A percentile compares a stretch with the other conserved stretches of the same genome.
These are phyloP conservation scores for Backusella liffmaniae DNA, from an alignment of 192 early-diverging fungal genomes.

Conservation along the genomic window DNA sequence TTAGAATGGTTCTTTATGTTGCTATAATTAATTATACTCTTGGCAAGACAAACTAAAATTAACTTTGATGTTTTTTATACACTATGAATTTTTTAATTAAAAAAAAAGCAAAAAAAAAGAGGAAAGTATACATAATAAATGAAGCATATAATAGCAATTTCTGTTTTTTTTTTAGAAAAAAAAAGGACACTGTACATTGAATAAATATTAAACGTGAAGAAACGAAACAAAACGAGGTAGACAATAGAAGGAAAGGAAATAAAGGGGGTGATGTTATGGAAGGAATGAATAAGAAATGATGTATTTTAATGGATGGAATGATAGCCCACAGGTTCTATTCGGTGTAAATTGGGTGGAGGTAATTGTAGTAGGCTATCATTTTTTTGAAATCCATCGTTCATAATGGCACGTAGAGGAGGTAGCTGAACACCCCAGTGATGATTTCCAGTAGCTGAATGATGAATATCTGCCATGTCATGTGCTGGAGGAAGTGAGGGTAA, in stretches of 20 bases:
- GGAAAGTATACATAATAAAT: not conserved
- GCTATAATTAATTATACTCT: not conserved
- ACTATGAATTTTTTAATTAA: not conserved
- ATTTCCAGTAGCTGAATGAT: not conserved
- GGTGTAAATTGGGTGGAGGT: constrained; percentile 2
- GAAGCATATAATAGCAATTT: not conserved
- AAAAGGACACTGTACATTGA: not conserved
- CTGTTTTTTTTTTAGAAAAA: not conserved
- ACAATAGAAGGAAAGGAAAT: not conserved
- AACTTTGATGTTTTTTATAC: not conserved
- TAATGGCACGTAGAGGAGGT: constrained; percentile 22
- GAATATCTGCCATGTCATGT: not conserved
- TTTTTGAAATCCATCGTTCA: not conserved
- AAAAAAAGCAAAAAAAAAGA: not conserved
- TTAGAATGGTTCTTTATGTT: not conserved
- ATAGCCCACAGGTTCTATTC: not conserved
- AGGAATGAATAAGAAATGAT: not conserved
- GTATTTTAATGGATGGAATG: not conserved
- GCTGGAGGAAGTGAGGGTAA: not conserved
- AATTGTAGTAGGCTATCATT: not conserved
- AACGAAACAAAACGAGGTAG: not conserved
- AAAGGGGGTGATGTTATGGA: not conserved
- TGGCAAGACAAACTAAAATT: not conserved
- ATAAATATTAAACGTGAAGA: not conserved
- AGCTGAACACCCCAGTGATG: constrained; percentile 11